Percentiles rank a stretch among this genome's conserved stretches.
Evolutionary conservation across 208 protist species (phyloP).

Genomic region (Tritrichomonas foetus): DNA sequence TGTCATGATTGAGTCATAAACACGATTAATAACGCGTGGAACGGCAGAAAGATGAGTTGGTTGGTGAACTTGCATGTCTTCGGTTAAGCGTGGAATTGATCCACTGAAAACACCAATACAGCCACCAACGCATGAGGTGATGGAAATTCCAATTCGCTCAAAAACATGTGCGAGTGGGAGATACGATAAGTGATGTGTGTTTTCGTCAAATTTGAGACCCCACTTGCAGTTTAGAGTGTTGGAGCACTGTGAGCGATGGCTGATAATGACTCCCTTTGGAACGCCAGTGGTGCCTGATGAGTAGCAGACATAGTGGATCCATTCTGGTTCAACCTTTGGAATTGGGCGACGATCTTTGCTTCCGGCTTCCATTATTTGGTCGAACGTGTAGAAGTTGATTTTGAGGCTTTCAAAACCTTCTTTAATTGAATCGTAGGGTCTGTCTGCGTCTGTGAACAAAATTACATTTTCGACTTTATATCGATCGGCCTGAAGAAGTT

Average conservation of each 20-base stretch:
- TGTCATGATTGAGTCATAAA: constrained; percentile 64
- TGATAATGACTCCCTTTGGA: no score
- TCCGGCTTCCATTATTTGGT: neutral
- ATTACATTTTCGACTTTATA: neutral
- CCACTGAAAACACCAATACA: neutral
- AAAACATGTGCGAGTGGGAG: constrained; percentile 72
- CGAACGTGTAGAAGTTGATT: neutral
- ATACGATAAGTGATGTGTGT: constrained; percentile 61
- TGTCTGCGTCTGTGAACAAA: neutral
- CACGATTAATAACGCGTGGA: constrained; percentile 60
- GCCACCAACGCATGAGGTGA: neutral
- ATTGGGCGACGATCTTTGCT: neutral
- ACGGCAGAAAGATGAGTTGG: constrained; percentile 37
- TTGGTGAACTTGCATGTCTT: neutral
- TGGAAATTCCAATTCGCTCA: constrained; percentile 50
- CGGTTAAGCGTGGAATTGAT: neutral
- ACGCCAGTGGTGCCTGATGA: neutral
- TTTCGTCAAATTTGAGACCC: neutral
- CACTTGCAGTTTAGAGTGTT: neutral
- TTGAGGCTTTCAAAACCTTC: neutral
- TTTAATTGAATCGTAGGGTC: neutral
- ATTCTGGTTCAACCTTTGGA: neutral
- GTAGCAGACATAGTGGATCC: neutral
- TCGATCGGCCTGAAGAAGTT: neutral
- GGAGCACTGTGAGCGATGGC: neutral